Evolutionary conservation across 2,329 filamentous ascomycete genomes (phyloP).

Genomic region (Fusarium chuoi): DNA sequence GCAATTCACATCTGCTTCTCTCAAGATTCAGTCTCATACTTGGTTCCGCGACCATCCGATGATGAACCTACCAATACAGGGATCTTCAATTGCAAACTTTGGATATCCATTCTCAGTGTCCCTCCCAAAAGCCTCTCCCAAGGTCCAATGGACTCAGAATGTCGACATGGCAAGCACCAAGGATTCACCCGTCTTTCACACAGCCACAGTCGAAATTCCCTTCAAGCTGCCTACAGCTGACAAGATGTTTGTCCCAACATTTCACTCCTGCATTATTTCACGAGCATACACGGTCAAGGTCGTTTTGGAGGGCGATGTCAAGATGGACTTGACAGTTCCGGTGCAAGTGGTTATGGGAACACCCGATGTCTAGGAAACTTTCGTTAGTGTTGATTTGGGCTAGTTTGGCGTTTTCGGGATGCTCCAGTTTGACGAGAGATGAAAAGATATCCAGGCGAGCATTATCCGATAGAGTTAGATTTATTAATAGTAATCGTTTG

Average conservation of each 20-base stretch:
- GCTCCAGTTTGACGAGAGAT: slow-evolving; percentile 14
- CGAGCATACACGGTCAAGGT: slow-evolving; percentile 28
- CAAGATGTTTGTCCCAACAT: slow-evolving; percentile 34
- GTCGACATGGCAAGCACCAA: slow-evolving; percentile 18
- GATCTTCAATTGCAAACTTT: slow-evolving; percentile 20
- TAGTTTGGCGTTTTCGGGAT: slow-evolving; percentile 1
- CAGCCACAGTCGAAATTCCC: slow-evolving; percentile 26
- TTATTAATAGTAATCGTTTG: slow-evolving; percentile 30
- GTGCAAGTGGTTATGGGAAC: slow-evolving; percentile 31
- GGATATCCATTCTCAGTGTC: slow-evolving; percentile 22
- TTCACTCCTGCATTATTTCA: slow-evolving; percentile 27
- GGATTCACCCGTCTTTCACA: slow-evolving; percentile 29
- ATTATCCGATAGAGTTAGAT: slow-evolving; percentile 13
- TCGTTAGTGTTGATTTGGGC: neutral
- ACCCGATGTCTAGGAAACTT: slow-evolving; percentile 4
- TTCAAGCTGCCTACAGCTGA: slow-evolving; percentile 17
- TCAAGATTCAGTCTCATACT: slow-evolving; percentile 32
- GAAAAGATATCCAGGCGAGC: slow-evolving; percentile 32
- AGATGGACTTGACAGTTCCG: slow-evolving; percentile 31
- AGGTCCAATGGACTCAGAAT: slow-evolving; percentile 31
- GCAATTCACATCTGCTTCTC: slow-evolving; percentile 10
- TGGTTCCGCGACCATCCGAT: slow-evolving; percentile 39
- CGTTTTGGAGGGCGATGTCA: slow-evolving; percentile 28
- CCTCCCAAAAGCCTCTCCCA: slow-evolving; percentile 1
- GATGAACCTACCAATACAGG: slow-evolving; percentile 27